Base-by-base conservation (phyloP, 306 rosid genomes). In the Crataegus laevigata region DNA sequence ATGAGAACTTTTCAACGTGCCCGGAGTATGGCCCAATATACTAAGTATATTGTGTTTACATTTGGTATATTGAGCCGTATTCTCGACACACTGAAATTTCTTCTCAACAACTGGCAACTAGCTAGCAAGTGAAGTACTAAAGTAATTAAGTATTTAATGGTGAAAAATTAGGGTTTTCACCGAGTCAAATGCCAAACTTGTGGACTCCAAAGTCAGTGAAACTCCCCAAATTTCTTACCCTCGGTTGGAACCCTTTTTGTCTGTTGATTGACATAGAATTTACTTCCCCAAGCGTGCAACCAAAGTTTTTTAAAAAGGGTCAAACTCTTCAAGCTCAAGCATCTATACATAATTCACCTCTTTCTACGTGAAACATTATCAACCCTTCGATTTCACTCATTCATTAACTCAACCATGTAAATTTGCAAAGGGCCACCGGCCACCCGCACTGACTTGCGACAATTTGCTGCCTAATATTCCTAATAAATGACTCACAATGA, bases 181-280 rank as follows among this genome's bases (percentile, higher is more conserved):
- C 0, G 80, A 81, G 91, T 88, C 93, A 91, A 88, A 82, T 80
- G 82, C 59, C 54, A 75, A 86, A 86, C 89, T 89, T 84, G 87
- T 93, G 85, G 84, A 89, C 84, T 87, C 87, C 76, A 89, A 93
- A 88, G 80, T 87, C 81, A 86, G 84, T 88, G 91, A 85, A 89
- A 86, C 73, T 88, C 89, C 89, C 78, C 73, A 91, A 85, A 63
- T 84, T 83, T 47, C 76, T 52, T 87, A 85, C 89, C 89, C 98
- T 91, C 89, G 96, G 84, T 89, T 91, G 78, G 82, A 82, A 82
- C 92, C 91, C 87, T 71, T 70, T 84, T 79, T 90, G 96, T 92
- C 96, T 82, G 83, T 83, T 83, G 66, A 86, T 85, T 88, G 84
- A 87, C 96, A 89, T 91, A 57, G 92, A 89, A 75, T 74, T 89